These are phyloP conservation scores for Thelonectria blattea DNA, from an alignment of 2,329 filamentous ascomycete genomes.

Conservation along the genomic window DNA sequence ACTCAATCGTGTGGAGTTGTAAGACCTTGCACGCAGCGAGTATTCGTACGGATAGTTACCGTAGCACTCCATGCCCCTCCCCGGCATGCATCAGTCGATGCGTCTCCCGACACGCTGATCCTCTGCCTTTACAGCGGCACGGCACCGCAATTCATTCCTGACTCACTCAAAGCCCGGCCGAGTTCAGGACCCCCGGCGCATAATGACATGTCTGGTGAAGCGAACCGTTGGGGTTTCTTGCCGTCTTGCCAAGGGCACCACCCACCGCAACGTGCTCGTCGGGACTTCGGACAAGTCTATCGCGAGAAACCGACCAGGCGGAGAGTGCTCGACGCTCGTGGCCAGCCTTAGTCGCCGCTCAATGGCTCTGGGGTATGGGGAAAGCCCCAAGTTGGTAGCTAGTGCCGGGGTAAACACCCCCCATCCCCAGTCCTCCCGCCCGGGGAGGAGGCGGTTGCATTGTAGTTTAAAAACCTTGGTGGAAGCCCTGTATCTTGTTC, in stretches of 20 bases:
- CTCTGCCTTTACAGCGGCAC: background rate
- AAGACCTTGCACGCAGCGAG: too few species aligned
- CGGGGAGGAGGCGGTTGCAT: background rate
- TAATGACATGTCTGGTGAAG: background rate
- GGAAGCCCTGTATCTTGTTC: background rate
- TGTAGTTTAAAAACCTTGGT: slow-evolving; percentile 10
- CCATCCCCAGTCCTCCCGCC: slow-evolving; percentile 7
- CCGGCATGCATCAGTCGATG: slow-evolving; percentile 1
- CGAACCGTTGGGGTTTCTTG: background rate
- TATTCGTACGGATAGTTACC: too few species aligned
- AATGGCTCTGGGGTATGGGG: slow-evolving; percentile 19
- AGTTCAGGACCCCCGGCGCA: background rate
- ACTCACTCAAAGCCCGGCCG: background rate
- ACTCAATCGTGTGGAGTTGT: background rate
- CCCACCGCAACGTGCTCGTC: background rate
- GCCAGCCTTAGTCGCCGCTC: background rate
- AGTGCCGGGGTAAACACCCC: slow-evolving; percentile 3
- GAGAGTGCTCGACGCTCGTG: background rate
- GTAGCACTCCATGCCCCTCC: background rate
- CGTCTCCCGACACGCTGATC: background rate
- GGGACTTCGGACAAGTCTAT: slow-evolving; percentile 11
- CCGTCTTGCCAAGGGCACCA: background rate
- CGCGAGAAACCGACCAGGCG: slow-evolving; percentile 5
- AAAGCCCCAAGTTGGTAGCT: background rate
- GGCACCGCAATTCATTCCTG: background rate